Evolutionary conservation across 73 alveolate genomes (phyloP), one percentile per base, ranked within the genome.

Genomic region (Durusdinium trenchii): DNA sequence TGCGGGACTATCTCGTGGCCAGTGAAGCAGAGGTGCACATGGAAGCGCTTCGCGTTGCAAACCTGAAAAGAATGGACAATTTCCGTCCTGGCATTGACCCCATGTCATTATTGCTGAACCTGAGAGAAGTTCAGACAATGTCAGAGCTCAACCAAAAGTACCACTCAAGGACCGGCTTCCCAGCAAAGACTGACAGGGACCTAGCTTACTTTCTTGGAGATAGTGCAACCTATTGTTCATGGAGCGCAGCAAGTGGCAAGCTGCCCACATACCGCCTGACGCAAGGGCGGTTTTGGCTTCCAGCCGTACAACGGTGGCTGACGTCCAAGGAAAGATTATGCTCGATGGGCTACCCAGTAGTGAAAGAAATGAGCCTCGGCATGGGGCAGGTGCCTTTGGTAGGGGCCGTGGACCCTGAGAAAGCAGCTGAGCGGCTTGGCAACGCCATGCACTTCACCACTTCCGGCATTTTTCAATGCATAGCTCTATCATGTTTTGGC

Each of bases 401-500:
- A 23, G 84, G 84, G 36, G 84, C 84, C 7, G 40, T 51, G 4
- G 84, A 73, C 84, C 32, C 50, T 3, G 50, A 35, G 30, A 6
- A 51, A 51, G 84, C 84, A n/a, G 84, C 51, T 6, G 84, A 73
- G 52, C 7, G 32, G 47, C 28, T 54, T 12, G 84, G 84, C 36
- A 73, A 73, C 84, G 50, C 51, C 26, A 73, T 73, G 84, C 84
- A 73, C 84, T 73, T 73, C 51, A 73, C 84, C 30, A 18, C 47
- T 3, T 73, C 52, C 38, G 84, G 51, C 6, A 73, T n/a, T 40
- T 36, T 73, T 47, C 84, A 73, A 51, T 36, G 32, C 6, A 73
- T 73, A 6, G 51, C 52, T 28, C 40, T 73, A 51, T 30, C 84
- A 20, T 73, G 84, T 28, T 73, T 73, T 28, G 84, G 52, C 47